Conservation (phyloP, 2,329 filamentous ascomycete genomes). For the Diaporthe citri region DNA sequence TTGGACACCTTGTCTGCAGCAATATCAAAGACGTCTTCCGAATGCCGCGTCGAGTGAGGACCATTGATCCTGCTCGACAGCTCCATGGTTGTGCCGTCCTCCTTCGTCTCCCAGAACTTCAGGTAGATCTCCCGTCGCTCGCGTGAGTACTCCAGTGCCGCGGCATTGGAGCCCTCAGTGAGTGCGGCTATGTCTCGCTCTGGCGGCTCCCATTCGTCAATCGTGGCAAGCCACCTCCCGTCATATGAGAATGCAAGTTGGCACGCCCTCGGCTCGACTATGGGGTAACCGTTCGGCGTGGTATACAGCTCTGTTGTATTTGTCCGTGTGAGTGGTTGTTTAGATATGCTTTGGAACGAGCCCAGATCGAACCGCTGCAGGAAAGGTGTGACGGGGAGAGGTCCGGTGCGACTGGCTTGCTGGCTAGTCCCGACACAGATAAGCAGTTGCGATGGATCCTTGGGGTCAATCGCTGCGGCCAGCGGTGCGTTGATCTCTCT, state of each 20-base stretch:
- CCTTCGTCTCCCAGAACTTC: slow-evolving; percentile 87
- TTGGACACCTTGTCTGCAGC: slow-evolving; percentile 75
- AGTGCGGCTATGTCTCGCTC: slow-evolving; percentile 74
- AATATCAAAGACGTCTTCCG: slow-evolving; percentile 77
- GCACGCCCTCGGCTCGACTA: slow-evolving; percentile 83
- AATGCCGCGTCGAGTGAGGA: slow-evolving; percentile 75
- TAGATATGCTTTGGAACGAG: slow-evolving; percentile 81
- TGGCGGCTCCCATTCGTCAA: slow-evolving; percentile 90
- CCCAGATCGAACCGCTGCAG: slow-evolving; percentile 91
- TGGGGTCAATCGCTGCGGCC: slow-evolving; percentile 73
- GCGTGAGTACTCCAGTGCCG: slow-evolving; percentile 59
- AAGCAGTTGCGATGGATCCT: slow-evolving; percentile 72
- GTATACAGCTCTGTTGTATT: slow-evolving; percentile 86
- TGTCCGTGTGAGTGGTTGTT: slow-evolving; percentile 89
- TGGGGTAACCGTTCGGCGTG: slow-evolving; percentile 76
- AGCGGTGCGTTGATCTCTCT: slow-evolving; percentile 62
- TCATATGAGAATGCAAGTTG: slow-evolving; percentile 82
- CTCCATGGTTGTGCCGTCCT: slow-evolving; percentile 71
- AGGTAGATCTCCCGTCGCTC: slow-evolving; percentile 80
- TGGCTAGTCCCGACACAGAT: slow-evolving; percentile 75
- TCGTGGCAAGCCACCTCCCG: slow-evolving; percentile 89
- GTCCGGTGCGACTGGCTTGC: slow-evolving; percentile 65
- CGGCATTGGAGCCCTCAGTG: slow-evolving; percentile 53
- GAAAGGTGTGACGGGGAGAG: slow-evolving; percentile 64
- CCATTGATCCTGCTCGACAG: slow-evolving; percentile 86